Conservation (phyloP, 331 rosid genomes). For the Erythrophleum ivorense region DNA sequence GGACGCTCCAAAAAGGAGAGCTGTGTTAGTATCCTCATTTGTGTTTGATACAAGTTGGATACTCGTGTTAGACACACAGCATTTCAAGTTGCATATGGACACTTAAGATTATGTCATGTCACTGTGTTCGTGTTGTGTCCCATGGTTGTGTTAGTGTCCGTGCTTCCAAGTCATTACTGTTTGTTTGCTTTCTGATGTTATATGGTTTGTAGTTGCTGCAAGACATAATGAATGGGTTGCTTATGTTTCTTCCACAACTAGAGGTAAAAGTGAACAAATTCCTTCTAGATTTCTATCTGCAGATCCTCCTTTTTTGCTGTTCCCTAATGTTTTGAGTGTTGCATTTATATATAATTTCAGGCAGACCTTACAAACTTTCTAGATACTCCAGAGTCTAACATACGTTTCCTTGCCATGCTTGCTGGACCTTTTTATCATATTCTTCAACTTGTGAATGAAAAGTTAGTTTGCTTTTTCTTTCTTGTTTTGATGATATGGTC, state of each 20-base stretch:
- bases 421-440: conserved; percentile 92
- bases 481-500: conserved; percentile 2
- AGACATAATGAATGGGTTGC: conserved; percentile 81
- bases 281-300: conserved; percentile 18
- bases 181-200: conserved; percentile 51
- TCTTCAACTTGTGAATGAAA: conserved; percentile 79
- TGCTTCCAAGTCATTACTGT: conserved; percentile 14
- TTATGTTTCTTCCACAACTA: conserved; percentile 83
- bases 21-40: background rate
- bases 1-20: background rate
- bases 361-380: conserved; percentile 76
- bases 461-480: conserved; percentile 56
- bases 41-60: background rate
- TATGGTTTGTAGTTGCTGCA: conserved; percentile 75
- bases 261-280: conserved; percentile 62
- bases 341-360: conserved; percentile 58
- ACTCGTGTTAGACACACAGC: background rate
- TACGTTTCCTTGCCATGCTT: conserved; percentile 92
- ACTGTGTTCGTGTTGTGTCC: background rate
- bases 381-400: conserved; percentile 75
- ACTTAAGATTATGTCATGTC: background rate
- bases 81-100: background rate
- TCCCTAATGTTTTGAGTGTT: conserved; percentile 33
- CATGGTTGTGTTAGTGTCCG: background rate
- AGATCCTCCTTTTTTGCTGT: background rate